Conservation (phyloP, 495 filamentous ascomycete species). For the Neurospora pannonica region DNA sequence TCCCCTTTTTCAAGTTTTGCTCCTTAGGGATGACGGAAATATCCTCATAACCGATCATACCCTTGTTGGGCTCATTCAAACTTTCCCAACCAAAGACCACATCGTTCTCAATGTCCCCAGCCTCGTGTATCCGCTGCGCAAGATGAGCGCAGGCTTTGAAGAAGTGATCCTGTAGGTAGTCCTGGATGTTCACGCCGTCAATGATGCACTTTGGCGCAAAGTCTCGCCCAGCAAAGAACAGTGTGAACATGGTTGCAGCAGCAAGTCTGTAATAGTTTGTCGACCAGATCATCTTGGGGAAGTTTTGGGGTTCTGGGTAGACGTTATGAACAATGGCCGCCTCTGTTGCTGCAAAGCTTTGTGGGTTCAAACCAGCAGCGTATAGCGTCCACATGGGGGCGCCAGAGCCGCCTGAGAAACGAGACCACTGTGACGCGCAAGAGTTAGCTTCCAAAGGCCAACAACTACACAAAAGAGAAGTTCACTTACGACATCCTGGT, state of each 20-base stretch:
- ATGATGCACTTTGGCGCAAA: constrained; percentile 96
- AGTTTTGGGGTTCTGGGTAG: constrained; percentile 74
- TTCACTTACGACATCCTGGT: constrained; percentile 79
- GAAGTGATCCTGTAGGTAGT: constrained; percentile 86
- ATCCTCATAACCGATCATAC: constrained; percentile 78
- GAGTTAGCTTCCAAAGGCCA: neutral
- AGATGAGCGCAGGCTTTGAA: constrained; percentile 69
- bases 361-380: constrained; percentile 81
- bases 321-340: constrained; percentile 93
- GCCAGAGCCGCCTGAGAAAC: constrained; percentile 87
- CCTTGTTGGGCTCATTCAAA: constrained; percentile 88
- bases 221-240: constrained; percentile 87
- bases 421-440: constrained; percentile 59
- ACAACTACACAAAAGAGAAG: neutral
- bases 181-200: constrained; percentile 90
- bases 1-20: constrained; percentile 87
- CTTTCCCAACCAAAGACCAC: constrained; percentile 94
- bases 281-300: constrained; percentile 99
- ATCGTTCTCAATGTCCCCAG: constrained; percentile 78
- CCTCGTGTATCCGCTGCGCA: constrained; percentile 77
- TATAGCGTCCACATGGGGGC: constrained; percentile 98
- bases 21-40: constrained; percentile 73
- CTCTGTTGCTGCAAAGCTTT: constrained; percentile 74
- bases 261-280: constrained; percentile 90
- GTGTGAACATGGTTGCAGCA: constrained; percentile 83